Evolutionary conservation across 2,329 filamentous ascomycete genomes (phyloP).

Genomic region (Clonostachys rhizophaga): DNA sequence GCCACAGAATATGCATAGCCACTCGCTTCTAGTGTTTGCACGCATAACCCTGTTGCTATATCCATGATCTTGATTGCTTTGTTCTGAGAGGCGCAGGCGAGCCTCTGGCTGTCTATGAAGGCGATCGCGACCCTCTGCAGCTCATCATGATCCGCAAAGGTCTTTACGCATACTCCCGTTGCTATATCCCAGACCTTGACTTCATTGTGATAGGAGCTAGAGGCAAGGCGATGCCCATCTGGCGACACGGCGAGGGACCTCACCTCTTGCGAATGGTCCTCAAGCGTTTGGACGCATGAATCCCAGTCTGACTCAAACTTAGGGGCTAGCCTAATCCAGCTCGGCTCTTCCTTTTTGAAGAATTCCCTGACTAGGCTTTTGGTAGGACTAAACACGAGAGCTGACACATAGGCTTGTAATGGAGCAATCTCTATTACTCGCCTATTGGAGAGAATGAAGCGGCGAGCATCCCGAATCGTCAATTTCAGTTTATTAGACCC

Average conservation of each 20-base stretch:
- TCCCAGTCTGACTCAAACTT: not conserved
- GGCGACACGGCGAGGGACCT: not conserved
- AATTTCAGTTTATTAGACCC: not conserved
- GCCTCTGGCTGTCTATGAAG: not conserved
- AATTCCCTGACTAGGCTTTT: not conserved
- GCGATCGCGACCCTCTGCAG: not conserved
- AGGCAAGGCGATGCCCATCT: not conserved
- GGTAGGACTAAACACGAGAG: conserved; percentile 3
- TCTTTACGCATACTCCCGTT: not conserved
- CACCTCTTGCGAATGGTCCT: not conserved
- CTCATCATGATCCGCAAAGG: not conserved
- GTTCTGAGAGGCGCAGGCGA: not conserved
- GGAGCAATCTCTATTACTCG: conserved; percentile 1
- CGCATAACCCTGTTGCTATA: not conserved
- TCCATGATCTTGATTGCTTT: not conserved
- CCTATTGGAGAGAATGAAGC: not conserved
- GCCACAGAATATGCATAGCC: not conserved
- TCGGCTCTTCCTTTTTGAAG: not conserved
- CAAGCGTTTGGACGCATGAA: conserved; percentile 1
- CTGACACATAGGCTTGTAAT: conserved; percentile 3
- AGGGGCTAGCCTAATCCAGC: not conserved
- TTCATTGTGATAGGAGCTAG: not conserved
- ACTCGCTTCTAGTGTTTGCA: not conserved
- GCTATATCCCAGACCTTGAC: not conserved
- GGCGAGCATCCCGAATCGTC: not conserved